Conservation (phyloP, 2,329 filamentous ascomycete species). For the Zalaria obscura region DNA sequence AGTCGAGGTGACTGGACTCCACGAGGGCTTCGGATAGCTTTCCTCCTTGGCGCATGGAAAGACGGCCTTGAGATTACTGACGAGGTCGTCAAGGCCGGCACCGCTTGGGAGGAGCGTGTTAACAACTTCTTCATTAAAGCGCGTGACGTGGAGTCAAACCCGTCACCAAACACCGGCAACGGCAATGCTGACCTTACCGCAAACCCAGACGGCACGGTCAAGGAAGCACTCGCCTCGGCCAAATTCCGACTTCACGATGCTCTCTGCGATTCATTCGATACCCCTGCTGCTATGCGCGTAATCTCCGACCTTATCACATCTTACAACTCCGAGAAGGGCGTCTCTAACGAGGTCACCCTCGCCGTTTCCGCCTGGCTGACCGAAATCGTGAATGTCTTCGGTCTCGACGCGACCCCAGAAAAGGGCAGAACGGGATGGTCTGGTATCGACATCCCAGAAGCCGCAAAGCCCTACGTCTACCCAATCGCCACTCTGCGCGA, state of each 20-base stretch:
- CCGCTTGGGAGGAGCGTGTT: constrained; percentile 67
- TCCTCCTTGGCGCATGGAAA: constrained; percentile 78
- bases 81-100: constrained; percentile 60
- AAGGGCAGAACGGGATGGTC: constrained; percentile 44
- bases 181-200: constrained; percentile 6
- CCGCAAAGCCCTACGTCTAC: constrained; percentile 46
- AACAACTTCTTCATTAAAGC: constrained; percentile 55
- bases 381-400: constrained; percentile 70
- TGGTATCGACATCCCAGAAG: constrained; percentile 47
- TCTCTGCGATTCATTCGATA: constrained; percentile 78
- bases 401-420: constrained; percentile 48
- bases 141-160: constrained; percentile 28
- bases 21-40: constrained; percentile 68
- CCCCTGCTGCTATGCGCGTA: constrained; percentile 61
- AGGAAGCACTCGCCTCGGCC: constrained; percentile 33
- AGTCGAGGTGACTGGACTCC: constrained; percentile 56
- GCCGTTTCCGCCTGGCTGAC: constrained; percentile 65
- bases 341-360: constrained; percentile 34
- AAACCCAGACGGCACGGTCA: constrained; percentile 15
- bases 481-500: constrained; percentile 44
- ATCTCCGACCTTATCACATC: constrained; percentile 66
- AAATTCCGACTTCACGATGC: constrained; percentile 47
- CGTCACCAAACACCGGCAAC: constrained; percentile 6
- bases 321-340: constrained; percentile 45
- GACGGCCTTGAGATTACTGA: constrained; percentile 84